Conservation (phyloP, 2,329 filamentous ascomycete species). For the Aspergillus persii region DNA sequence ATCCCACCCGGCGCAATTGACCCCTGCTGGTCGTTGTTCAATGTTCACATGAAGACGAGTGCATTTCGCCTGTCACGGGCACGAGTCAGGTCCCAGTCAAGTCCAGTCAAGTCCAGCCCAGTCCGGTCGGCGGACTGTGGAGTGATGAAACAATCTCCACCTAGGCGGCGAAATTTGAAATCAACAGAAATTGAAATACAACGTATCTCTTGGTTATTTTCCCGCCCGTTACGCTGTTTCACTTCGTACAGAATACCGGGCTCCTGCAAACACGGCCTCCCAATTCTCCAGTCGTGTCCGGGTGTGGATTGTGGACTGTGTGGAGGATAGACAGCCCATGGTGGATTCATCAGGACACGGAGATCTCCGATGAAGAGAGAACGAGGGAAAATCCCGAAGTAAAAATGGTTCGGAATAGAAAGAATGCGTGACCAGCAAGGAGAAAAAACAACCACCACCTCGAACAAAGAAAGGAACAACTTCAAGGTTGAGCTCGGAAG, state of each 20-base stretch:
- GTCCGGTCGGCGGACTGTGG: background rate
- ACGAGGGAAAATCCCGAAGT: background rate
- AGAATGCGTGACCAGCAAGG: too few species aligned
- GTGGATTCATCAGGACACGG: slow-evolving; percentile 9
- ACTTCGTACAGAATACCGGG: background rate
- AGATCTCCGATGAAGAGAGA: slow-evolving; percentile 20
- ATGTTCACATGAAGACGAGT: too few species aligned
- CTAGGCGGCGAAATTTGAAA: background rate
- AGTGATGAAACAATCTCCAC: slow-evolving; percentile 6
- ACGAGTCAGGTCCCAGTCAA: background rate
- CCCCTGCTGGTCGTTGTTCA: too few species aligned
- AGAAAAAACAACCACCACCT: too few species aligned
- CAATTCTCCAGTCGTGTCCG: background rate
- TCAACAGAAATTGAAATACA: background rate
- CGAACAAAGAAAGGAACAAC: too few species aligned
- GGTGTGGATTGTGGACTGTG: background rate
- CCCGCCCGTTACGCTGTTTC: background rate
- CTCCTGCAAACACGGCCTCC: background rate
- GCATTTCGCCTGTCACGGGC: background rate
- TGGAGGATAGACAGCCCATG: background rate
- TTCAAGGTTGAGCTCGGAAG: too few species aligned
- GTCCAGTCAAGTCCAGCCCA: background rate
- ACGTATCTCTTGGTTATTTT: background rate
- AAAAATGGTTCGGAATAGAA: background rate
- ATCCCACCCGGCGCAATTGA: too few species aligned